Percentiles rank a stretch among this genome's conserved stretches.
These are phyloP conservation scores for Exophiala sideris DNA, from an alignment of 2,329 filamentous ascomycete species.

Conservation along the genomic window DNA sequence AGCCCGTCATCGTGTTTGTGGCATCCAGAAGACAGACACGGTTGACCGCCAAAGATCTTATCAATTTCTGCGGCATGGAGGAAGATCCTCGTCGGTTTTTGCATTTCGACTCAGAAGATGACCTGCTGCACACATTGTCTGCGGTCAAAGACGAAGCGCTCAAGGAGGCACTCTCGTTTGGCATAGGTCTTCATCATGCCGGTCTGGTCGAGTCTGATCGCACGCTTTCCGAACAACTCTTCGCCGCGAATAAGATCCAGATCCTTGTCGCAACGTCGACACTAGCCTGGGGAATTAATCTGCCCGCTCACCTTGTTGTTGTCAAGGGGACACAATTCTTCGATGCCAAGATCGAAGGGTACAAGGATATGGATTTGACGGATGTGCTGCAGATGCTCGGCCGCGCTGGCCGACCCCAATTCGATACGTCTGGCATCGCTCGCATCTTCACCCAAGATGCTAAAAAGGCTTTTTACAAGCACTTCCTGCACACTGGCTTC, in stretches of 20 bases:
- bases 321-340: conserved; percentile 99
- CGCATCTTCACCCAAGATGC: conserved; percentile 96
- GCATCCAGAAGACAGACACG: conserved; percentile 92
- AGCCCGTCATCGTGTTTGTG: conserved; percentile 97
- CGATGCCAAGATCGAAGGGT: conserved; percentile 94
- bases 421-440: conserved; percentile 92
- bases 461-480: conserved; percentile 99
- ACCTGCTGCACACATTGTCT: conserved; percentile 80
- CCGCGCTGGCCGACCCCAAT: conserved; percentile 90
- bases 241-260: conserved; percentile 96
- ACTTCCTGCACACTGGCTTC: conserved; percentile 96
- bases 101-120: conserved; percentile 82
- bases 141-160: conserved; percentile 91
- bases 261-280: conserved; percentile 95
- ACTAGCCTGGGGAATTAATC: conserved; percentile 94
- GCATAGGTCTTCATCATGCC: conserved; percentile 94
- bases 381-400: conserved; percentile 98
- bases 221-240: conserved; percentile 87
- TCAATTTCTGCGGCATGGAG: conserved; percentile 98
- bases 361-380: conserved; percentile 98
- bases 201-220: conserved; percentile 93
- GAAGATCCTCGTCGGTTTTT: conserved; percentile 93
- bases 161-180: conserved; percentile 91
- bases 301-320: conserved; percentile 93
- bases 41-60: conserved; percentile 90